Percentiles rank a stretch among this genome's conserved stretches.
Evolutionary conservation across 108 stramenopile genomes (phyloP).

Genomic region (Skeletonema marinoi): DNA sequence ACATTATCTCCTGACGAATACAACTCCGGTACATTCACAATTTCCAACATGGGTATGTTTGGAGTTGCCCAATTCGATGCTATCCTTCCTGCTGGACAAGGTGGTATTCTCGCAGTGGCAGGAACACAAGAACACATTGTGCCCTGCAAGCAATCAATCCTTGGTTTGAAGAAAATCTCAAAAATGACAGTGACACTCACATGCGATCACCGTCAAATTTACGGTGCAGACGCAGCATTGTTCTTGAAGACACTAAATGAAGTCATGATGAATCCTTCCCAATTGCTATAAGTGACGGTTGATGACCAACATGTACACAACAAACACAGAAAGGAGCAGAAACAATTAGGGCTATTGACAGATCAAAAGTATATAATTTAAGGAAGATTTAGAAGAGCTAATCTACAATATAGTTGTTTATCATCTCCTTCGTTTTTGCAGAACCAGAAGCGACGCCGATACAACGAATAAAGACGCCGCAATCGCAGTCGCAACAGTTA

Average conservation of each 20-base stretch:
- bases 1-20: constrained; percentile 92
- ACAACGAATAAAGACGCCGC: constrained; percentile 64
- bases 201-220: constrained; percentile 97
- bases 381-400: background rate
- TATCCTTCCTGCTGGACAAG: constrained; percentile 90
- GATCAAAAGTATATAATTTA: constrained; percentile 9
- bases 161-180: constrained; percentile 92
- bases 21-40: constrained; percentile 95
- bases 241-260: constrained; percentile 94
- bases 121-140: constrained; percentile 86
- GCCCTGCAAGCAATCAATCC: constrained; percentile 67
- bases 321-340: constrained; percentile 8
- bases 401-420: background rate
- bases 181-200: constrained; percentile 98
- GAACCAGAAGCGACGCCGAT: constrained; percentile 39
- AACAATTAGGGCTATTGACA: constrained; percentile 4
- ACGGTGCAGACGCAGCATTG: constrained; percentile 94
- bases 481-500: constrained; percentile 58
- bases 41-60: constrained; percentile 99
- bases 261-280: constrained; percentile 84
- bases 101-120: constrained; percentile 94
- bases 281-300: constrained; percentile 20
- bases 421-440: constrained; percentile 18
- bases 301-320: constrained; percentile 2
- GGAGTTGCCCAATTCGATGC: constrained; percentile 95